Evolutionary conservation across 2,329 filamentous ascomycete species (phyloP).

Genomic region (Catunica adiposa): DNA sequence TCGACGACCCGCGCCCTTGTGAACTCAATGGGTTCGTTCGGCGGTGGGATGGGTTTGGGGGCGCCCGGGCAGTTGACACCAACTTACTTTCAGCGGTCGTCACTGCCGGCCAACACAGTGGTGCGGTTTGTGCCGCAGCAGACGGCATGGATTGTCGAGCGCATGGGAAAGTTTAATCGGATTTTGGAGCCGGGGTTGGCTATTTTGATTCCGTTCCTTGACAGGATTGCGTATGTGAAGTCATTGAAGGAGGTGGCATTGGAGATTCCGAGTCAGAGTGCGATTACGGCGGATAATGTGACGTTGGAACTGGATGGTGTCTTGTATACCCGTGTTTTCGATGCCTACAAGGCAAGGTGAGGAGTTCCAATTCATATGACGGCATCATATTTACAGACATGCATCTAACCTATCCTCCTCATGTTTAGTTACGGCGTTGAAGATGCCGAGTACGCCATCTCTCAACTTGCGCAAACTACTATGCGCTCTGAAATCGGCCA

Average conservation of each 20-base stretch:
- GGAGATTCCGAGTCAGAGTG: conserved; percentile 93
- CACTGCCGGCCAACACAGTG: conserved; percentile 80
- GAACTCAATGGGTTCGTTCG: conserved; percentile 20
- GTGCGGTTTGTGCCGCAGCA: conserved; percentile 98
- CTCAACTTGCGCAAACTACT: conserved; percentile 91
- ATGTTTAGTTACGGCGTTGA: conserved; percentile 83
- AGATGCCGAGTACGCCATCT: conserved; percentile 96
- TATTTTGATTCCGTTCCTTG: conserved; percentile 74
- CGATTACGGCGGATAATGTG: conserved; percentile 96
- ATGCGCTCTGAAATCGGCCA: conserved; percentile 99
- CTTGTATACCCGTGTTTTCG: conserved; percentile 87
- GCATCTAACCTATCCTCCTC: not conserved
- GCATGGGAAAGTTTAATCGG: conserved; percentile 93
- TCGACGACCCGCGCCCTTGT: conserved; percentile 21
- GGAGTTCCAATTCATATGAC: conserved; percentile 16
- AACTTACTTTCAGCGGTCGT: conserved; percentile 63
- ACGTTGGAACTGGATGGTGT: conserved; percentile 93
- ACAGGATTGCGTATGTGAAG: conserved; percentile 95
- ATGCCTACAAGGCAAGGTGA: conserved; percentile 92
- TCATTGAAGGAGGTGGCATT: conserved; percentile 90
- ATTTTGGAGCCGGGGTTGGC: conserved; percentile 87
- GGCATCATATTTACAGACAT: not conserved
- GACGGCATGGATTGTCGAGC: conserved; percentile 98
- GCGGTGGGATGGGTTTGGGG: conserved; percentile 14
- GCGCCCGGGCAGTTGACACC: conserved; percentile 32